These are phyloP conservation scores for Diplodia corticola DNA, from an alignment of 2,329 filamentous ascomycete species.

Conservation along the genomic window DNA sequence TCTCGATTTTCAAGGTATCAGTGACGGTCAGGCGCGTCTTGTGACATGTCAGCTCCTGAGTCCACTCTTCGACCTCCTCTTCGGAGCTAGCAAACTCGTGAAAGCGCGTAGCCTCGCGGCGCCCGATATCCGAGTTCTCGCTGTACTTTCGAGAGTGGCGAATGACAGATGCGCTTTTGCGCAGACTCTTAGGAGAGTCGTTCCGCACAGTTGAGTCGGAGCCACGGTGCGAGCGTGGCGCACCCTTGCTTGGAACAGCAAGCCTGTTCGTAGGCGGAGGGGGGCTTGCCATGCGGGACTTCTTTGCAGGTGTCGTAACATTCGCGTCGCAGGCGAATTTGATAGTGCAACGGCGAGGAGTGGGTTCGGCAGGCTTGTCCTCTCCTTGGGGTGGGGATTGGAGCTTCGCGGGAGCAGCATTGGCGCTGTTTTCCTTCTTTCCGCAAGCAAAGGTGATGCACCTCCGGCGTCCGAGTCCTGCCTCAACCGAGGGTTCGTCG, in stretches of 20 bases:
- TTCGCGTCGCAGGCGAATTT: conserved; percentile 72
- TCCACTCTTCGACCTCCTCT: conserved; percentile 82
- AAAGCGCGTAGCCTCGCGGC: conserved; percentile 64
- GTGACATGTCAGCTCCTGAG: conserved; percentile 66
- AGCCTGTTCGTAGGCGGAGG: conserved; percentile 37
- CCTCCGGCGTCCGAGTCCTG: conserved; percentile 72
- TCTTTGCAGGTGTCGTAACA: conserved; percentile 36
- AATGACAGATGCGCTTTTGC: conserved; percentile 36
- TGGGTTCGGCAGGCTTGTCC: conserved; percentile 36
- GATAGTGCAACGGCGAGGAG: conserved; percentile 62
- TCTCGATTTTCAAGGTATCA: conserved; percentile 88
- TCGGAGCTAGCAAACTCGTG: conserved; percentile 89
- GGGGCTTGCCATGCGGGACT: conserved; percentile 43
- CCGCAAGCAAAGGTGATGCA: conserved; percentile 92
- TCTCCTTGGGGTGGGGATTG: conserved; percentile 26
- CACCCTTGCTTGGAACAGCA: conserved; percentile 34
- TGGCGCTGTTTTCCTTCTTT: conserved; percentile 48
- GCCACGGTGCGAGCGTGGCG: conserved; percentile 44
- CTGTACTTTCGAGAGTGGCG: conserved; percentile 39
- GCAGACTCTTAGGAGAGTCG: conserved; percentile 46
- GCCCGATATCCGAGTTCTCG: conserved; percentile 43
- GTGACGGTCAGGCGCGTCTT: conserved; percentile 77
- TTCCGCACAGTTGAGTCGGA: conserved; percentile 54
- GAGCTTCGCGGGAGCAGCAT: conserved; percentile 35
- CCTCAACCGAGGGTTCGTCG: conserved; percentile 62